Evolutionary conservation across 2,329 filamentous ascomycete species (phyloP), one percentile per base, ranked within the genome.

Genomic region (Paracamarosporium sp.): DNA sequence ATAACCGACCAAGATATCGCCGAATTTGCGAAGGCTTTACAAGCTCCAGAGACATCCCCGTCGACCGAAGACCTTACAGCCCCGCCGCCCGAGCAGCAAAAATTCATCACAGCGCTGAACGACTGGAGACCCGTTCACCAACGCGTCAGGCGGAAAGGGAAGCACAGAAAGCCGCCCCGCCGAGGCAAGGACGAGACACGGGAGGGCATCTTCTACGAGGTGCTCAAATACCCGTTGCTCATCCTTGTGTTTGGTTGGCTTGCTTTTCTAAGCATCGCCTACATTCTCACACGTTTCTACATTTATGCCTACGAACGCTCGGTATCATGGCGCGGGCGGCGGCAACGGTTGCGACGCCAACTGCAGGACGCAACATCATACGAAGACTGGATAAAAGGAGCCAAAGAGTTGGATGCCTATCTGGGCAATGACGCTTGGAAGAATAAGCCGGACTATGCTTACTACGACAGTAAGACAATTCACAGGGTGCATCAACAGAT

Each of bases 91-190:
- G 58, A 78, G 73, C 55, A 60, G 0, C 67, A 65, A 15, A 62
- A 86, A 48, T 93, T 93, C 73, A 92, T 98, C 68, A 91, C 92
- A 3, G 94, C 95, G 38, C 87, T 96, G 72, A 96, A 96, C 75
- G 95, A 99, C 81, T 99, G 95, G 95, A 89, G 91, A 15, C 95
- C 95, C 0, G 87, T 98, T 12, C 89, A 90, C 66, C 87, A 94
- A 72, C 88, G 85, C 56, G 83, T 93, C 22, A 81, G 82, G 56
- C 73, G 75, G 59, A 69, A 69, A 28, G 72, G 79, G 75, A 74
- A 77, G 69, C 59, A 61, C 53, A 62, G 75, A 72, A 65, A 71
- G 40, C 69, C 74, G 61, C 79, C 76, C 61, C 76, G 77, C 36
- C 78, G 82, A 53, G 82, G 80, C 62, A 91, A 88, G 70, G 95